Percentiles rank a stretch among this genome's conserved stretches.
phyloP scores from a whole-genome alignment of 305 asterid species.

The Solanum hybrid region DNA sequence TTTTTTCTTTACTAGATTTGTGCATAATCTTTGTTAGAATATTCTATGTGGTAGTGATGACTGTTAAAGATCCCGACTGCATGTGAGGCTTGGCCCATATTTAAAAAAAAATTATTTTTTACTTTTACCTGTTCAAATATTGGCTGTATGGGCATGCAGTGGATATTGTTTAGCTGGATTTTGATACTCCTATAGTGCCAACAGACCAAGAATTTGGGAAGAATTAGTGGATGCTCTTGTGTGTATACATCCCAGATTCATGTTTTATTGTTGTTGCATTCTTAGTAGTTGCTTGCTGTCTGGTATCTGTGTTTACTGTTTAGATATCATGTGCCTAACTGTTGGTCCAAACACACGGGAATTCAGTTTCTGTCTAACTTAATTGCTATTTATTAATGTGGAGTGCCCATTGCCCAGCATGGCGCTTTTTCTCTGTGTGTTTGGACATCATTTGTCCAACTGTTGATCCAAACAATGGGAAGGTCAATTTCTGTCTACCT shows the following conservation, averaged over 20 bases:
- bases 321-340: not conserved
- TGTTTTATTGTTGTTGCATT: not conserved
- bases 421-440: not conserved
- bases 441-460: not conserved
- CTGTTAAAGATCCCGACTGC: not conserved
- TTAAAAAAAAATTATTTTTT: not conserved
- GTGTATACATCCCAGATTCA: not conserved
- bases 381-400: not conserved
- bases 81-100: not conserved
- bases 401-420: not conserved
- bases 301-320: not conserved
- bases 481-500: not conserved
- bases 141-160: not conserved
- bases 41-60: not conserved
- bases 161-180: not conserved
- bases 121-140: not conserved
- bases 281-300: not conserved
- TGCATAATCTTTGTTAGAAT: not conserved
- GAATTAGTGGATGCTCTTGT: not conserved
- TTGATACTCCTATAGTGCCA: not conserved
- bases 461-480: not conserved
- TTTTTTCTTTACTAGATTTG: not conserved
- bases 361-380: not conserved
- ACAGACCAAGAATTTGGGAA: not conserved
- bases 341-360: not conserved